Percentiles rank a stretch among this genome's conserved stretches.
Evolutionary conservation across 1,284 basidiomycete genomes (phyloP).

Genomic region (Fomitopsis pinicola): DNA sequence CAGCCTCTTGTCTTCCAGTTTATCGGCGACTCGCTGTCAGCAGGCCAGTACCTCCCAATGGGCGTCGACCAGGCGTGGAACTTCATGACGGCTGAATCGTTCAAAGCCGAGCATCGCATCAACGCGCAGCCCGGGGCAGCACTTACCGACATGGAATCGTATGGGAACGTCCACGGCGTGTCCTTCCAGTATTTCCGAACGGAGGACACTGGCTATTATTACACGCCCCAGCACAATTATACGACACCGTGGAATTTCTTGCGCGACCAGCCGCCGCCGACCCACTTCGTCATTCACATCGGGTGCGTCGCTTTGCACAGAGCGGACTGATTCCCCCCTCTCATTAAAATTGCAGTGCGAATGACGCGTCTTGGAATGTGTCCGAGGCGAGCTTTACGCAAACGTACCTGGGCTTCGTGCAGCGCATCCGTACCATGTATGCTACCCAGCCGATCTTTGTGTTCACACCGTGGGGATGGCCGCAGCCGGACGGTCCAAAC

Average conservation of each 20-base stretch:
- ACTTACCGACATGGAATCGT: constrained; percentile 49
- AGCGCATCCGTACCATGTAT: constrained; percentile 40
- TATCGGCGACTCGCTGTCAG: constrained; percentile 56
- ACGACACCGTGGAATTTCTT: constrained; percentile 56
- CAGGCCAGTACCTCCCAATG: constrained; percentile 50
- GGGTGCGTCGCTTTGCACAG: constrained; percentile 31
- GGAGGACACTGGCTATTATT: constrained; percentile 52
- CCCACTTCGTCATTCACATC: constrained; percentile 52
- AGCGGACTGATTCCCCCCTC: background rate
- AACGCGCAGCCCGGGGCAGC: constrained; percentile 52
- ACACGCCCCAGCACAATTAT: constrained; percentile 51
- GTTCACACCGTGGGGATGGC: constrained; percentile 60
- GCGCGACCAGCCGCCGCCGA: constrained; percentile 40
- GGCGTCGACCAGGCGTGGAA: constrained; percentile 59
- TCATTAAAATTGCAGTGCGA: constrained; percentile 26
- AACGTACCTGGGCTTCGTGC: constrained; percentile 45
- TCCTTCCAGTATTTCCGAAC: constrained; percentile 56
- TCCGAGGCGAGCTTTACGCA: constrained; percentile 40
- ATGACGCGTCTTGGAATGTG: constrained; percentile 44
- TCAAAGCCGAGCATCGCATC: constrained; percentile 48
- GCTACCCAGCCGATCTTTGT: constrained; percentile 46
- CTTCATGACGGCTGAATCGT: constrained; percentile 46
- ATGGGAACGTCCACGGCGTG: constrained; percentile 51
- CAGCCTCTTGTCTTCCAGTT: constrained; percentile 48
- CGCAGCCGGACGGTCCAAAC: constrained; percentile 41